These are phyloP conservation scores for Colletotrichum cordylinicola DNA, from an alignment of 2,329 filamentous ascomycete species.

Conservation along the genomic window DNA sequence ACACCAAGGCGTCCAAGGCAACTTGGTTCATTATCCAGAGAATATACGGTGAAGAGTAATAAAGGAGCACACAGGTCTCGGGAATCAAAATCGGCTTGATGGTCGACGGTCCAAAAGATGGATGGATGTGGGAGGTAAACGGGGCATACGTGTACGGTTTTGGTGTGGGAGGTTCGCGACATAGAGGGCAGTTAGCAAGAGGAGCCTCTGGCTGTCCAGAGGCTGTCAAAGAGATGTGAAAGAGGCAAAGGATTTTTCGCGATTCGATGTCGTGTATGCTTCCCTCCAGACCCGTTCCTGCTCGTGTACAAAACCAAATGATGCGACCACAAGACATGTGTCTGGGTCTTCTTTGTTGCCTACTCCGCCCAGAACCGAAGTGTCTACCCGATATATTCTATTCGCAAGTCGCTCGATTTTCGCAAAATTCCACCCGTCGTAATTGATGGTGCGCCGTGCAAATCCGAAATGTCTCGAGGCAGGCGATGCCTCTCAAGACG, in stretches of 20 bases:
- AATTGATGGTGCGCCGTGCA: neutral
- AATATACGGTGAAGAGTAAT: neutral
- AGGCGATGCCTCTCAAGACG: neutral
- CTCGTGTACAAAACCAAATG: constrained; percentile 6
- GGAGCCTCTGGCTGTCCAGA: neutral
- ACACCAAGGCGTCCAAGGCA: neutral
- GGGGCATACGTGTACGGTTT: neutral
- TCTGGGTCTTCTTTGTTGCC: neutral
- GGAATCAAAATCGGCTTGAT: neutral
- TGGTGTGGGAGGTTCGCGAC: neutral
- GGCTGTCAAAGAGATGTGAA: neutral
- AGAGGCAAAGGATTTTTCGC: constrained; percentile 8
- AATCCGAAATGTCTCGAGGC: neutral
- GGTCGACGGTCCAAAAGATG: neutral
- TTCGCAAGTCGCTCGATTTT: constrained; percentile 8
- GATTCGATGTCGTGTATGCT: constrained; percentile 15
- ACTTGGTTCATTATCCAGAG: neutral
- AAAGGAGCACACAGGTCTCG: neutral
- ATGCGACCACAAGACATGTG: neutral
- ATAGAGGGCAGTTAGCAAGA: neutral
- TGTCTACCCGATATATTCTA: constrained; percentile 5
- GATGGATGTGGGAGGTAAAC: neutral
- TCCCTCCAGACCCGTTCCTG: neutral
- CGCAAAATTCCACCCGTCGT: neutral
- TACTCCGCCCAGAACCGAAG: neutral